Conservation (phyloP, 345 rosid species). For the Populus euphratica region DNA sequence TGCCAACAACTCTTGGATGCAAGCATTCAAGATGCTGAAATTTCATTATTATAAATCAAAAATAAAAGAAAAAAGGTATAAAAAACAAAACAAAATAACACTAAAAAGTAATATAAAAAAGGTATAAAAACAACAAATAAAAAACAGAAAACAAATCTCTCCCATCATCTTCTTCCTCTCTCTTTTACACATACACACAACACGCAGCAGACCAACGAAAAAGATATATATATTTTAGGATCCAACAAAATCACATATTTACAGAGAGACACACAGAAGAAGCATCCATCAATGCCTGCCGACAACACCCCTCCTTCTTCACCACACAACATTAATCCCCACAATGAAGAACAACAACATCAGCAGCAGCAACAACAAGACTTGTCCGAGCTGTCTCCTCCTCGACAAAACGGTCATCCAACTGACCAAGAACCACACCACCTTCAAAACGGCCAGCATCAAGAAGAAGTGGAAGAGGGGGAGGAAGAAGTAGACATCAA, state of each 20-base stretch:
- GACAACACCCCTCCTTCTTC: conserved; percentile 35
- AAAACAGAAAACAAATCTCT: too few species aligned
- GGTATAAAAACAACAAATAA: too few species aligned
- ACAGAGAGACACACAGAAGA: background rate
- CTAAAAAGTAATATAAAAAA: too few species aligned
- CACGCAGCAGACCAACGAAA: background rate
- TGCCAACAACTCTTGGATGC: too few species aligned
- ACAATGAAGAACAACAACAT: conserved; percentile 29
- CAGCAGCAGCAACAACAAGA: background rate
- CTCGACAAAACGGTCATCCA: conserved; percentile 19
- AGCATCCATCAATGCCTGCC: conserved; percentile 64
- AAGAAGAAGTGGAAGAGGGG: background rate
- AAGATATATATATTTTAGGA: background rate
- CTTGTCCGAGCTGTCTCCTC: background rate
- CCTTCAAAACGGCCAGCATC: background rate
- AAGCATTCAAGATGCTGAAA: too few species aligned
- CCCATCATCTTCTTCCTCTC: background rate
- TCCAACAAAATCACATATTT: background rate
- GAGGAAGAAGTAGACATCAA: conserved; percentile 29
- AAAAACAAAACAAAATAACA: too few species aligned
- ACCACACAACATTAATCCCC: conserved; percentile 44
- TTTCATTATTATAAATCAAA: too few species aligned
- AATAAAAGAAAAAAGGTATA: too few species aligned
- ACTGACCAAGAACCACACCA: background rate
- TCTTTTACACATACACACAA: background rate